Conservation (phyloP, 1,284 basidiomycete genomes). For the Trametes pubescens region DNA sequence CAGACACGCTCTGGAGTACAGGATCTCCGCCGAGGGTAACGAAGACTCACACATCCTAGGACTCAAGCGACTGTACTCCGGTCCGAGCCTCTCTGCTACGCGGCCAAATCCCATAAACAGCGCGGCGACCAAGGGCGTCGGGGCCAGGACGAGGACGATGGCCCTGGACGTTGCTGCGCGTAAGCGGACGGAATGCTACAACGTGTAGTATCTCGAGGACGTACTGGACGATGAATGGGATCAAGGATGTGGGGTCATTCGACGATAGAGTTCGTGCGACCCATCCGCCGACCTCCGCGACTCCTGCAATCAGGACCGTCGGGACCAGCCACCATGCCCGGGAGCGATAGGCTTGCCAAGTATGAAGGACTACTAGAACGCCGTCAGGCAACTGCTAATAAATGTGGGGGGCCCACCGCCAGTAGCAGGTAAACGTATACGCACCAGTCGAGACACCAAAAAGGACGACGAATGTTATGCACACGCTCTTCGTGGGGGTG, state of each 20-base stretch:
- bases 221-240: conserved; percentile 55
- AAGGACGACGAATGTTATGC: conserved; percentile 34
- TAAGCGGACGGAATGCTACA: not conserved
- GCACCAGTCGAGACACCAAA: conserved; percentile 32
- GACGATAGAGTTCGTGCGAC: conserved; percentile 47
- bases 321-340: conserved; percentile 51
- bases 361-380: conserved; percentile 14
- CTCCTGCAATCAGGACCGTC: conserved; percentile 46
- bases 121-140: conserved; percentile 62
- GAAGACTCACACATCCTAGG: conserved; percentile 29
- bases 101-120: conserved; percentile 62
- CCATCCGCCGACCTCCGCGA: conserved; percentile 52
- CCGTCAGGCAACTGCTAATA: too few relatives aligned
- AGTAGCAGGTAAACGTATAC: conserved; percentile 10
- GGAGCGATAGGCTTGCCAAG: conserved; percentile 40
- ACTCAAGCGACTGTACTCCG: conserved; percentile 55
- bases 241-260: conserved; percentile 36
- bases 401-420: too few relatives aligned
- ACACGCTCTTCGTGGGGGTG: conserved; percentile 29
- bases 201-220: conserved; percentile 20
- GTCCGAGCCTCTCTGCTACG: conserved; percentile 53
- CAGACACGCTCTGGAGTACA: too few relatives aligned
- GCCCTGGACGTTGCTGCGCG: conserved; percentile 40
- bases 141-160: conserved; percentile 53
- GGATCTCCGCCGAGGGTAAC: too few relatives aligned